phyloP scores from a whole-genome alignment of 2,329 filamentous ascomycete species.

The Fragosphaeria purpurea region DNA sequence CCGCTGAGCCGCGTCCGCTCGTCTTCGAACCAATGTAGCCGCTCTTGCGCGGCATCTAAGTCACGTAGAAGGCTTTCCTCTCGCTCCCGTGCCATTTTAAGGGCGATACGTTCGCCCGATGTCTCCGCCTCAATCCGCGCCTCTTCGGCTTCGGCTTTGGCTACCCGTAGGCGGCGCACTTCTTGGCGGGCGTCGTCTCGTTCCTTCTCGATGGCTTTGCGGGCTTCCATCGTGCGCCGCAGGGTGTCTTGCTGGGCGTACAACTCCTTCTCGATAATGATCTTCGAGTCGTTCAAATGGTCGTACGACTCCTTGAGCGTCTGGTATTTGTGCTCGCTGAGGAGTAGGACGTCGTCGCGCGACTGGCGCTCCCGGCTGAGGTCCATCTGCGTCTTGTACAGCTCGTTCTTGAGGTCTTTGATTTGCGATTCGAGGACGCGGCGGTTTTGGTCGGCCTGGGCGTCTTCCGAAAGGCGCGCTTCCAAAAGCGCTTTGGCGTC shows the following conservation, averaged over 20 bases:
- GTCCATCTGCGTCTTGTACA: constrained; percentile 78
- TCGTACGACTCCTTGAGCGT: constrained; percentile 78
- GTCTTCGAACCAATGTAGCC: constrained; percentile 67
- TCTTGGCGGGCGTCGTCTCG: constrained; percentile 83
- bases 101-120: constrained; percentile 69
- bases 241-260: constrained; percentile 91
- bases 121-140: constrained; percentile 74
- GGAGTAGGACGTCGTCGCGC: constrained; percentile 81
- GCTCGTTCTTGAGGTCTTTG: constrained; percentile 72
- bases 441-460: constrained; percentile 69
- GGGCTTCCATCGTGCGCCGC: constrained; percentile 73
- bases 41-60: constrained; percentile 66
- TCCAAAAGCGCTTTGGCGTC: constrained; percentile 82
- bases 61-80: constrained; percentile 70
- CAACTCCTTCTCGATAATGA: constrained; percentile 94
- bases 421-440: constrained; percentile 81
- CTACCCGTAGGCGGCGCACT: constrained; percentile 69
- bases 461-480: constrained; percentile 81
- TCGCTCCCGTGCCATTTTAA: constrained; percentile 66
- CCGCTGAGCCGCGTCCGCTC: constrained; percentile 68
- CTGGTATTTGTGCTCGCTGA: constrained; percentile 79
- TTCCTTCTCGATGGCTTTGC: constrained; percentile 70
- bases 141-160: constrained; percentile 78
- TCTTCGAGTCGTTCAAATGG: constrained; percentile 83
- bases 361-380: constrained; percentile 88